These are phyloP conservation scores for Allantophomopsis lycopodina DNA, from an alignment of 2,329 filamentous ascomycete genomes.

Conservation along the genomic window DNA sequence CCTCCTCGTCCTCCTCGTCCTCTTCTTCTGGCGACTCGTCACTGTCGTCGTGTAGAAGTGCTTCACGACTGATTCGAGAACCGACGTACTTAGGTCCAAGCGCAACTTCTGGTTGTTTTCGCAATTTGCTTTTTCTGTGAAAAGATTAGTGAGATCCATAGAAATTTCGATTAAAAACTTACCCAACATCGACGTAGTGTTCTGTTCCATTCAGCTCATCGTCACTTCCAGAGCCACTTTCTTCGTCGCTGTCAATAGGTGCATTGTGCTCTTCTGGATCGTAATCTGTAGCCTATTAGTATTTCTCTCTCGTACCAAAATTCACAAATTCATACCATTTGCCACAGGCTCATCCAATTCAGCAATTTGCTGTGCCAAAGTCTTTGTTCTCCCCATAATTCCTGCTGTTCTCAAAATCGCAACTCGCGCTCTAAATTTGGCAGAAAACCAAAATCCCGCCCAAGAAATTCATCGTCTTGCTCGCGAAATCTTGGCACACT, in stretches of 20 bases:
- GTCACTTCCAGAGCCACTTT: conserved; percentile 35
- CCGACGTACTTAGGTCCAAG: conserved; percentile 75
- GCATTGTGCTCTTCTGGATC: conserved; percentile 21
- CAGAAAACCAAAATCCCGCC: too few relatives aligned
- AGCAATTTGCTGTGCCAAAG: conserved; percentile 44
- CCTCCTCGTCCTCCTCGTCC: conserved; percentile 21
- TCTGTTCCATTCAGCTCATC: conserved; percentile 56
- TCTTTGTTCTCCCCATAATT: conserved; percentile 36
- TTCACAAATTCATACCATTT: conserved; percentile 34
- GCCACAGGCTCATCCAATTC: conserved; percentile 42
- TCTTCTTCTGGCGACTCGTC: conserved; percentile 35
- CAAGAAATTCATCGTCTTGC: conserved; percentile 3
- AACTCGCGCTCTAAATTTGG: neutral
- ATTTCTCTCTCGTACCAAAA: neutral
- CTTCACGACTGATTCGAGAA: conserved; percentile 57
- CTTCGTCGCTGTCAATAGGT: conserved; percentile 11
- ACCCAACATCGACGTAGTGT: conserved; percentile 73
- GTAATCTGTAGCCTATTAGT: conserved; percentile 17
- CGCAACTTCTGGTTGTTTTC: conserved; percentile 52
- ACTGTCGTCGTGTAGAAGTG: conserved; percentile 41
- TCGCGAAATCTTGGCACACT: conserved; percentile 13
- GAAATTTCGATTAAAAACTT: conserved; percentile 5
- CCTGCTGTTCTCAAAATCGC: neutral
- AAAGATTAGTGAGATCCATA: conserved; percentile 2
- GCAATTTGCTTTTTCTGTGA: conserved; percentile 67